Base-by-base conservation (phyloP, 1,284 basidiomycete species). In the Paramarasmius palmivorus region DNA sequence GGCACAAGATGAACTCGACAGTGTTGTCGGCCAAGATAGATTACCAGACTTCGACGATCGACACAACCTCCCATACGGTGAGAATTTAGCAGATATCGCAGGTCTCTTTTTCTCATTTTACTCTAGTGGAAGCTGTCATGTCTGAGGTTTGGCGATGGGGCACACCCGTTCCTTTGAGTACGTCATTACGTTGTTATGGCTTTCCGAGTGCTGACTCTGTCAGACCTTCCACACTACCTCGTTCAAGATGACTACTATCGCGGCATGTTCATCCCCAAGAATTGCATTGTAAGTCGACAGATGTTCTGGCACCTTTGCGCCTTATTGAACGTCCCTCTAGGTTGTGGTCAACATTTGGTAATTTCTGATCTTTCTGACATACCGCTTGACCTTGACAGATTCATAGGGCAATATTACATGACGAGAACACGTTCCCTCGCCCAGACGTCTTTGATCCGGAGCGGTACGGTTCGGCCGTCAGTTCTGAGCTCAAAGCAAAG, bases 1-100 rank as follows among this genome's bases (percentile, higher is more conserved):
- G 25, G 68, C 74, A 3, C 75, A 75, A 40, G 63, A 61, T 5
- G 76, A 78, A 45, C 64, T 79, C 7, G 76, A 78, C 39, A 29
- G 40, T 0, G 64, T 75, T 1, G 57, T 73, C 9, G 69, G 69
- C 4, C 29, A 32, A 2, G 22, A 47, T 32, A 62, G 73, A 5
- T 55, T 79, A 3, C 78, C 77, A 0, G 59, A 53, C 1, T 67
- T 75, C 32, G 60, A 62, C 1, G 77, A 78, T 49, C 56, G 69
- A 1, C 44, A 57, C 0, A 61, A 46, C 0, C 56, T 79, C 4
- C 74, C 76, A 1, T 76, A 73, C 52, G 20, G 54, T 52, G 34
- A 34, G 41, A 20, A 29, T 22, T n/a, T 9, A 36, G n/a, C 10
- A 36, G n/a, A 15, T 14, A n/a, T 38, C 12, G 6, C 20, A 15